Conservation (phyloP, 2,329 filamentous ascomycete genomes). For the Rhytidhysteron rufulum region DNA sequence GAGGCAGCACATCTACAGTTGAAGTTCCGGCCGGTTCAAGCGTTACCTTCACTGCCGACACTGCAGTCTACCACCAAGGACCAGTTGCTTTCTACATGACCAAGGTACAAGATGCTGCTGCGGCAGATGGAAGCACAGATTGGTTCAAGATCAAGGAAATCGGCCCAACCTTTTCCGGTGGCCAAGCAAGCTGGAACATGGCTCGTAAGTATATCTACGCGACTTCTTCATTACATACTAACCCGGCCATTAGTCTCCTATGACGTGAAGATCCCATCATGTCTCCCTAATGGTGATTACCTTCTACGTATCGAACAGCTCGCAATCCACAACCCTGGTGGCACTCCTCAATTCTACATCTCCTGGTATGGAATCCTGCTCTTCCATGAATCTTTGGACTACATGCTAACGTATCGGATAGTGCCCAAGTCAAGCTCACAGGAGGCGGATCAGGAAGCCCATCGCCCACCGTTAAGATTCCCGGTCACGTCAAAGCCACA, state of each 20-base stretch:
- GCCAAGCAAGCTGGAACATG: constrained; percentile 31
- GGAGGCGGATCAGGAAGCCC: constrained; percentile 27
- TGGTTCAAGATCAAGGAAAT: constrained; percentile 40
- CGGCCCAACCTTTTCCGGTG: constrained; percentile 31
- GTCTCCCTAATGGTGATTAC: constrained; percentile 43
- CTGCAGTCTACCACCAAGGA: constrained; percentile 37
- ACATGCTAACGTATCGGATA: constrained; percentile 23
- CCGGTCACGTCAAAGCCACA: constrained; percentile 29
- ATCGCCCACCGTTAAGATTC: constrained; percentile 27
- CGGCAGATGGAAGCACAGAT: constrained; percentile 33
- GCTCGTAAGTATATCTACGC: constrained; percentile 16
- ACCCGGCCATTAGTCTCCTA: constrained; percentile 21
- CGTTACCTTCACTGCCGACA: constrained; percentile 33
- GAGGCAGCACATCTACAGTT: constrained; percentile 27
- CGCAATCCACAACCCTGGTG: constrained; percentile 41
- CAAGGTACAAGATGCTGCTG: constrained; percentile 29
- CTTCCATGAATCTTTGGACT: too few relatives aligned
- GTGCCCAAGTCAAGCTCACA: constrained; percentile 46
- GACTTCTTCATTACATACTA: constrained; percentile 1
- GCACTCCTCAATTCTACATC: constrained; percentile 18
- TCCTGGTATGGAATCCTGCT: too few relatives aligned
- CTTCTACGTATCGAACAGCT: constrained; percentile 49
- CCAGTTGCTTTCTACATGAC: constrained; percentile 36
- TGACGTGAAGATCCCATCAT: constrained; percentile 38
- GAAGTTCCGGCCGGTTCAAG: constrained; percentile 31